Base-by-base conservation (phyloP, 2,329 filamentous ascomycete genomes). In the Acarospora socialis region DNA sequence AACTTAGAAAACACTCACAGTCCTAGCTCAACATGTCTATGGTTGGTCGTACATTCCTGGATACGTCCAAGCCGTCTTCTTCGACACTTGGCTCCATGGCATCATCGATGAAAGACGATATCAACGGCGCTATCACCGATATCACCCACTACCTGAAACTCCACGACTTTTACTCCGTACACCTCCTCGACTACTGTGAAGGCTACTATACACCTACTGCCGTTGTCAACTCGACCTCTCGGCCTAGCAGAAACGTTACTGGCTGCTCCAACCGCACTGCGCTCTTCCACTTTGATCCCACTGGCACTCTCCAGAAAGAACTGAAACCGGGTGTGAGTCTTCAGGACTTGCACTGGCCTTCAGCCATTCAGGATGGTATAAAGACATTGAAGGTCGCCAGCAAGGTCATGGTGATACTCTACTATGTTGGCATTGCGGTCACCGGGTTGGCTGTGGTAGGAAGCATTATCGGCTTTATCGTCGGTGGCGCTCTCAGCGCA, bases 161-260 rank as follows among this genome's bases (percentile, higher is more conserved):
- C 21, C 58, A 68, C 23, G 65, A 75, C 49, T 77, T 69, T 52
- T 77, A 77, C 54, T 65, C 61, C 13, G 58, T 66, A 10, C 70
- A 77, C 48, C 46, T 76, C 34, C 63, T 75, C 52, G 61, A 68
- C 48, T 70, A 68, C 54, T 77, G 73, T 53, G 59, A 63, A 38
- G 62, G 63, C 13, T 50, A 42, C 17, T 57, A 56, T 30, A 57
- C 4, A 43, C 59, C 9, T 65, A 65, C 42, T 51, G 52, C 2
- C 58, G n/a, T n/a, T n/a, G n/a, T n/a, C 2, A 38, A 61, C 28
- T 32, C 38, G 0, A 53, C 52, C 3, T 47, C 47, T 5, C 49
- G 57, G 8, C 63, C 66, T 28, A 44, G 48, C 21, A 57, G 61
- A 38, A 70, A 72, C 43, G 57, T 72, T 10, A 70, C 62, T 1